Evolutionary conservation across 495 filamentous ascomycete species (phyloP).

Genomic region (Talaromyces liani): DNA sequence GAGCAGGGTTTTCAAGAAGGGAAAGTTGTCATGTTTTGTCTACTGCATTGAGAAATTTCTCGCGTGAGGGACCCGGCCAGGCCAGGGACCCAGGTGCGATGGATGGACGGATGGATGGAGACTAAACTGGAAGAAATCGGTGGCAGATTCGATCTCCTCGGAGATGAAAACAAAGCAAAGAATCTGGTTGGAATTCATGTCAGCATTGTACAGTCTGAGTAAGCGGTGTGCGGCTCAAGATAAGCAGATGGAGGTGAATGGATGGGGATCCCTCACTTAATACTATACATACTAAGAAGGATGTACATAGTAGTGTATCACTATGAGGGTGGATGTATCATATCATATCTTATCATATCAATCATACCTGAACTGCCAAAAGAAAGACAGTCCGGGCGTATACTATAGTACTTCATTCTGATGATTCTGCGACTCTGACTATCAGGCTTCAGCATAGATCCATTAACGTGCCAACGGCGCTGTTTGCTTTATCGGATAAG

Average conservation of each 20-base stretch:
- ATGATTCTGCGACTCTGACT: background rate
- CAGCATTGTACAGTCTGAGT: background rate
- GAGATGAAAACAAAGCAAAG: background rate
- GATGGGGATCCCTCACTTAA: background rate
- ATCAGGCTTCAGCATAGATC: no score
- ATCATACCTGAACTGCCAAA: background rate
- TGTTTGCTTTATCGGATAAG: background rate
- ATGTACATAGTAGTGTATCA: no score
- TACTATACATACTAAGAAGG: no score
- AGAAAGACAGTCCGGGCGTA: background rate
- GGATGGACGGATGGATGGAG: background rate
- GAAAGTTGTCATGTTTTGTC: background rate
- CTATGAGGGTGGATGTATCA: background rate
- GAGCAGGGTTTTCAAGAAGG: background rate
- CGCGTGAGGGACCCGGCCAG: background rate
- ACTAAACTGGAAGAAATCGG: background rate
- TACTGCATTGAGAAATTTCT: background rate
- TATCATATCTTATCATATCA: background rate
- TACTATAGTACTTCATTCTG: background rate
- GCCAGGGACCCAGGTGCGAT: background rate
- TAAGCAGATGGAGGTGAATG: background rate
- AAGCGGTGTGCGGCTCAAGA: background rate
- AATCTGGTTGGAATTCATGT: background rate
- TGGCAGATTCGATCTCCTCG: background rate
- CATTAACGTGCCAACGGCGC: background rate